Evolutionary conservation across 345 rosid species (phyloP).

Genomic region (Streptanthus diversifolius): DNA sequence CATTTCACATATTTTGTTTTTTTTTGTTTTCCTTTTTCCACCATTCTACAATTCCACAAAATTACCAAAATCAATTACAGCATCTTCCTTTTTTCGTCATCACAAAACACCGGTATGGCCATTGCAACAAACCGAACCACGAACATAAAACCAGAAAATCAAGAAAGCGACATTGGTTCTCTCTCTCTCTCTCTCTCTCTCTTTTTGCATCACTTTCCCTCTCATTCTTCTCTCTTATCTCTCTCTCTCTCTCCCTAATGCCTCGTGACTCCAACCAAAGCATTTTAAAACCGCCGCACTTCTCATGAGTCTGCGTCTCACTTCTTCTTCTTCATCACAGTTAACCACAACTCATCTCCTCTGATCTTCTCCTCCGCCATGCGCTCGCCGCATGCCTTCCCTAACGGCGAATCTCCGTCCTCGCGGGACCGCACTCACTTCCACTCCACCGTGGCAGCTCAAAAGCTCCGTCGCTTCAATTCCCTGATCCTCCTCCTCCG

Average conservation of each 20-base stretch:
- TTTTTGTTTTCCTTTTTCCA: no score
- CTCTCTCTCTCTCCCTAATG: constrained; percentile 24
- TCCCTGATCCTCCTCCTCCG: constrained; percentile 67
- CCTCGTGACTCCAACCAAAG: constrained; percentile 39
- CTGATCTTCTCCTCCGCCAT: constrained; percentile 44
- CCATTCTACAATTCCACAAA: no score
- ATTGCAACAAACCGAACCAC: background rate
- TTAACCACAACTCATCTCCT: background rate
- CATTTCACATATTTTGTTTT: no score
- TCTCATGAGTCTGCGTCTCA: constrained; percentile 36
- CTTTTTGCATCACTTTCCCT: constrained; percentile 39
- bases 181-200: constrained; percentile 2
- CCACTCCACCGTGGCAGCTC: constrained; percentile 71
- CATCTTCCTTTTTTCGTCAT: background rate
- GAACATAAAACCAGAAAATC: background rate
- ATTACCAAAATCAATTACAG: no score
- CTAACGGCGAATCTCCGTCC: constrained; percentile 57
- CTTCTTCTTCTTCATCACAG: background rate
- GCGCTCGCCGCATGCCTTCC: constrained; percentile 67
- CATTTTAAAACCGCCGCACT: constrained; percentile 22
- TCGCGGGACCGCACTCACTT: constrained; percentile 48
- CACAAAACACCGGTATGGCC: background rate
- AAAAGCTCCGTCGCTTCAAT: constrained; percentile 82
- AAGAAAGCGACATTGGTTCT: background rate
- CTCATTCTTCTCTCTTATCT: constrained; percentile 27